Evolutionary conservation across 176 grass and related monocot species (phyloP), one percentile per base, ranked within the genome.

Genomic region (Typha latifolia): DNA sequence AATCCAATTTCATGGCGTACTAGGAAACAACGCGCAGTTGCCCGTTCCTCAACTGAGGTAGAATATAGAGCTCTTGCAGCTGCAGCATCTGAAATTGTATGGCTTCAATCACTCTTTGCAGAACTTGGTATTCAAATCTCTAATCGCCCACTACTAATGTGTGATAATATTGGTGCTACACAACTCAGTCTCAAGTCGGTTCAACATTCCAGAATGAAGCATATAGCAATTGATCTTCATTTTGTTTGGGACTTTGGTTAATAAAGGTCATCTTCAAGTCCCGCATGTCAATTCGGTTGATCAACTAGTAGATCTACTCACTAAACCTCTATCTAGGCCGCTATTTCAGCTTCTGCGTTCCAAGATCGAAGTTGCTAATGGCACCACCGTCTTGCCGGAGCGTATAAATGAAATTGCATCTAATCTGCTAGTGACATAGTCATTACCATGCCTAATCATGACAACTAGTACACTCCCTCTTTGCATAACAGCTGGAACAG

Each of bases 111-210:
- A 3, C 10, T 75, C 4, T 19, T 75, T 23, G 0, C 1, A 2
- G 48, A 75, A 34, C 22, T 67, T n/a, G 48, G 49, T 1, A 1
- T 75, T 5, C 12, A 18, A 34, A 11, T 20, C 0, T 20, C 12
- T 0, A 3, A 5, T 22, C 0, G 5, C 13, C 71, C 71, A 21
- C 11, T 14, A 14, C 19, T 66, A 18, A 37, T 18, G 43, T 75
- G 20, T 75, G 72, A 75, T 21, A 66, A 75, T 53, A 27, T 75
- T 4, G 62, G 72, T 1, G 23, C 72, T 8, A 75, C 20, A 34
- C 66, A 66, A 11, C 19, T 75, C 0, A 15, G 47, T 15, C 24
- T 62, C 3, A 75, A 75, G 14, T 19, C 20, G 1, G 20, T 66
- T 2, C 66, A 52, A 20, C 72, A 75, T 53, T 8, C 61, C 12